Base-by-base conservation (phyloP, 2,329 filamentous ascomycete species). In the Pseudogymnoascus sp. region DNA sequence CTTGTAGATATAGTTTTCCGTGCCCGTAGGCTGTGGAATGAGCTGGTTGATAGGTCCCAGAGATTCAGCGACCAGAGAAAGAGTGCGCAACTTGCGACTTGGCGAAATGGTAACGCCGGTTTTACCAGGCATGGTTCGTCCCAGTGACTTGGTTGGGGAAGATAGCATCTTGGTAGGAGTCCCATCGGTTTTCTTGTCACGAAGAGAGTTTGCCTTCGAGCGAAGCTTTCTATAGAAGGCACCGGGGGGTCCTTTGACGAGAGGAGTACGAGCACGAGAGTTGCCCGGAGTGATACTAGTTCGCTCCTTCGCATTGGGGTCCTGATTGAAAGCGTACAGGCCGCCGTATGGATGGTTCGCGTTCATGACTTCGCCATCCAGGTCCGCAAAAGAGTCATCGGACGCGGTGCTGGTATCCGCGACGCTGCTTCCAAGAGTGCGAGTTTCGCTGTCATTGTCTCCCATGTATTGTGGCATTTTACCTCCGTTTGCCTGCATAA, bases 151-250 rank as follows among this genome's bases (percentile, higher is more conserved):
- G 8, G 12, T 7, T 55, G 49, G 49, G 4, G 49, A 16, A 33
- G 16, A 22, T 8, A 11, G n/a, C n/a, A 12, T 25, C 49, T 33
- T 55, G 3, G 28, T 25, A 23, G 36, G 39, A 12, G 60, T 42
- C 60, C 28, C 38, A 7, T 23, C 22, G 14, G 58, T n/a, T 8
- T 28, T 61, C 60, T 61, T 45, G 3, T 39, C 23, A 8, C 60
- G 41, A 38, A 42, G 16, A 6, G 28, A 35, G 35, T 60, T 64
- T 35, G 65, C 63, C 35, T 45, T 62, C 45, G 64, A 52, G 12
- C 65, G 64, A 7, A 71, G 42, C 41, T 65, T 68, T 61, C 63
- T 64, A 38, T 71, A 70, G 28, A 71, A 69, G 8, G 66, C 68
- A 38, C 69, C 69, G 14, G 69, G 69, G 23, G 64, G 62, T 16